phyloP scores from a whole-genome alignment of 176 grass and related monocot genomes.

The Leersia perrieri region DNA sequence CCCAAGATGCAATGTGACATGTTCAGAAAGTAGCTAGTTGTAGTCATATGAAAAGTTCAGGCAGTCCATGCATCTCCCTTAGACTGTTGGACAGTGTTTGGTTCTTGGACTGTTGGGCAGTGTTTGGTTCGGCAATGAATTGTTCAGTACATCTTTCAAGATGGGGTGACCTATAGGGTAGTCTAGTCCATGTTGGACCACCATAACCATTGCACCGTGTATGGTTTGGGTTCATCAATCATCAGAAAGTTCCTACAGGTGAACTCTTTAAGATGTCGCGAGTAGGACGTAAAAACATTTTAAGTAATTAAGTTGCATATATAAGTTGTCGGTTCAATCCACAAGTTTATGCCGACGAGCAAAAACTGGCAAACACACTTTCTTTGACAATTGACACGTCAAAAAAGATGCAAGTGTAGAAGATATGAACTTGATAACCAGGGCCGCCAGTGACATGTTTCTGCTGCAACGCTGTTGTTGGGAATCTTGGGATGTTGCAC shows the following conservation, averaged over 20 bases:
- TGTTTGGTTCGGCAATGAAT: constrained; percentile 29
- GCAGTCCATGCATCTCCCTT: too few relatives aligned
- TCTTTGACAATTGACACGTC: too few relatives aligned
- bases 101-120: constrained; percentile 37
- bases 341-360: background rate
- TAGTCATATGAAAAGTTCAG: background rate
- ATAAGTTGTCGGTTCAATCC: background rate
- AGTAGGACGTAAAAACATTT: background rate
- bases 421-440: too few relatives aligned
- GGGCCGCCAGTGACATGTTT: background rate
- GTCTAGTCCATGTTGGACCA: constrained; percentile 31
- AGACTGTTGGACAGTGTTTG: too few relatives aligned
- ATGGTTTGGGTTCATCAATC: constrained; percentile 7
- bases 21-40: background rate
- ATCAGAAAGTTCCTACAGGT: background rate
- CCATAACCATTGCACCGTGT: too few relatives aligned
- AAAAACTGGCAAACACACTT: background rate
- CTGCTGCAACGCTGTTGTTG: background rate
- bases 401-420: too few relatives aligned
- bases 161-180: constrained; percentile 27
- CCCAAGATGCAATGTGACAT: background rate
- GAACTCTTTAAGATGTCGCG: background rate
- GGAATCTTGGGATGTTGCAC: background rate
- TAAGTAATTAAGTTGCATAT: background rate
- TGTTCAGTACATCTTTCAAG: constrained; percentile 19